Evolutionary conservation across 345 rosid species (phyloP), one percentile per base, ranked within the genome.

Genomic region (Dovyalis caffra): DNA sequence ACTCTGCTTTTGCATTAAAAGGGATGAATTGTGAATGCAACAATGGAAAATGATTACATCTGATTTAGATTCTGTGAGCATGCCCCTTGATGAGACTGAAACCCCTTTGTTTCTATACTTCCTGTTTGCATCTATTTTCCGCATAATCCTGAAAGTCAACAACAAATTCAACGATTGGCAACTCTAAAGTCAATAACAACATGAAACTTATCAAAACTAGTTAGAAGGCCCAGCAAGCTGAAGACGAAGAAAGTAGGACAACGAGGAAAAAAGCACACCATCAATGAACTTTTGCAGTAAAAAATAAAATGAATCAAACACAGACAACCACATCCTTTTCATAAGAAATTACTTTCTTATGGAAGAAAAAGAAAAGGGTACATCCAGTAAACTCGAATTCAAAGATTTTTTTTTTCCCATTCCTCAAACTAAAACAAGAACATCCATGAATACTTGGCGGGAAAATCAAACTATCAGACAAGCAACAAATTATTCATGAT

Each of bases 131-230:
- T 72, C 61, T 14, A 73, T 64, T 73, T 73, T 73, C 25, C 69
- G 69, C 69, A 47, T 64, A 35, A 73, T 62, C 76, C 76, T 73
- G 76, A 45, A 73, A 32, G 16, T 16, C 61, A 45, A 43, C 28
- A 43, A 25, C 33, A 29, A 31, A 49, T 45, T 10, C 51, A 20
- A 9, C 9, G 57, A 4, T 11, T 60, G 31, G 5, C 43, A 58
- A 35, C 26, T 38, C 35, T 7, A 37, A 26, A 23, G 62, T 58
- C 11, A 11, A 23, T 11, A 7, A 68, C 2, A 68, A 8, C 25
- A 20, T 15, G 15, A 66, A 66, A 26, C 35, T 6, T 12, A 66
- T 4, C 34, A 40, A 20, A 37, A 66, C 31, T 4, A 12, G n/a
- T 68, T 29, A 29, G 15, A 15, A 29, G 25, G 18, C 33, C 11